Base-by-base conservation (phyloP, 805 yeast genomes). In the Priceomyces medius region DNA sequence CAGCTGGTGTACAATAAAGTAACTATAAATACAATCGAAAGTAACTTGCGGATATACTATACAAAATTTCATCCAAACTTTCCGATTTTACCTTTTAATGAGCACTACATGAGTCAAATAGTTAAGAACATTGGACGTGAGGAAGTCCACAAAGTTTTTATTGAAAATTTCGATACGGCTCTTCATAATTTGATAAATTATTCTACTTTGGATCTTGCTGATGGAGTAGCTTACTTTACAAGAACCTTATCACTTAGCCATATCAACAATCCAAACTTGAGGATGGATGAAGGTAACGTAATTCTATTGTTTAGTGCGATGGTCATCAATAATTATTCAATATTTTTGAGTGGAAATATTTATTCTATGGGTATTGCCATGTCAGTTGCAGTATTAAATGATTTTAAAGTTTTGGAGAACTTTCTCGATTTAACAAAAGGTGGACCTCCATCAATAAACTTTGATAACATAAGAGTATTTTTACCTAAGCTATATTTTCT, bases 271-370 rank as follows among this genome's bases (percentile, higher is more conserved):
- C 43, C 41, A 34, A 51, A 51, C 4, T 42, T 55, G n/a, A 41
- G 41, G 9, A 37, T 56, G 12, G 53, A 53, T 43, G 71, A 68
- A 32, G 51, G 54, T 18, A 47, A 54, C 3, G 42, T 61, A 7
- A 46, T 60, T 1, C 49, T 66, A 8, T 60, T 59, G 35, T 64
- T 66, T 33, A 50, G 60, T 6, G 44, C 66, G 5, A 54, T 68
- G 35, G 46, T 66, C 9, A 28, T 66, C 7, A 53, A 80, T 21
- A 82, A 82, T 52, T 84, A 80, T 51, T 62, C 79, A 7, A 70
- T 81, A 7, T 61, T 81, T 2, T 63, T 81, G 31, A 74, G 80
- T 18, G 89, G 90, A 0, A 78, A 76, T 39, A 69, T 73, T 26
- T 80, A 77, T 51, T 77, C 85, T 5, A 61, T 80, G 29, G 81